Conservation (phyloP, 306 rosid species). For the Bauhinia variegata region DNA sequence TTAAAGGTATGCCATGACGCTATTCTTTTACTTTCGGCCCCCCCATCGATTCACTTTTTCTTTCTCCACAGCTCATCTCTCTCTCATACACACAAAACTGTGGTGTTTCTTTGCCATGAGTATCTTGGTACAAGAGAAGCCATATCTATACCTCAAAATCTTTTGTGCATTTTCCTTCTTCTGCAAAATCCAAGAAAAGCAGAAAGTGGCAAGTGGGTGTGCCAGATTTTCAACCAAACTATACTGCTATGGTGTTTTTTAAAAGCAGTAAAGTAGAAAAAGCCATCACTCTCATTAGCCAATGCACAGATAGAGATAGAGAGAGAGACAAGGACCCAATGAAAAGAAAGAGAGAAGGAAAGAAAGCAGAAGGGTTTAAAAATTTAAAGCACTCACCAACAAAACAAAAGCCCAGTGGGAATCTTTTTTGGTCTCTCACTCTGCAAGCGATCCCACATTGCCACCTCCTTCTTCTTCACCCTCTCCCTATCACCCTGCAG, state of each 20-base stretch:
- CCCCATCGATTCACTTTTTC: conserved; percentile 34
- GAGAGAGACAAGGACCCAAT: conserved; percentile 47
- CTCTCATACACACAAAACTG: too few species aligned
- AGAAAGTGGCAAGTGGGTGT: too few species aligned
- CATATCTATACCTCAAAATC: too few species aligned
- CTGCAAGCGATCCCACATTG: conserved; percentile 54
- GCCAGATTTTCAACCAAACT: too few species aligned
- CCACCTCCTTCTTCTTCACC: conserved; percentile 35
- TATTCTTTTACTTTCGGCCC: conserved; percentile 56
- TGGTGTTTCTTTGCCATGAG: too few species aligned
- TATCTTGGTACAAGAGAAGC: too few species aligned
- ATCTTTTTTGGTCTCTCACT: conserved; percentile 59
- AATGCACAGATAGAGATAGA: too few species aligned
- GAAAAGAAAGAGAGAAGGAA: neutral
- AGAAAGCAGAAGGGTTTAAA: conserved; percentile 54
- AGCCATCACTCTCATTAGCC: conserved; percentile 43
- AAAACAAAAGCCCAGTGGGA: conserved; percentile 66
- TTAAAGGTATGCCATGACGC: conserved; percentile 40
- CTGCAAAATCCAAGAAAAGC: conserved; percentile 55
- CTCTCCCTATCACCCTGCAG: neutral
- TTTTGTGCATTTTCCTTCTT: too few species aligned
- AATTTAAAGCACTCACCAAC: conserved; percentile 37
- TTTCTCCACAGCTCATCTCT: conserved; percentile 35
- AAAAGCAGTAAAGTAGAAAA: conserved; percentile 56
- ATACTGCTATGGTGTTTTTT: conserved; percentile 34